Evolutionary conservation across 768 basidiomycete genomes (phyloP).

Genomic region (Pleurotus sapidus): DNA sequence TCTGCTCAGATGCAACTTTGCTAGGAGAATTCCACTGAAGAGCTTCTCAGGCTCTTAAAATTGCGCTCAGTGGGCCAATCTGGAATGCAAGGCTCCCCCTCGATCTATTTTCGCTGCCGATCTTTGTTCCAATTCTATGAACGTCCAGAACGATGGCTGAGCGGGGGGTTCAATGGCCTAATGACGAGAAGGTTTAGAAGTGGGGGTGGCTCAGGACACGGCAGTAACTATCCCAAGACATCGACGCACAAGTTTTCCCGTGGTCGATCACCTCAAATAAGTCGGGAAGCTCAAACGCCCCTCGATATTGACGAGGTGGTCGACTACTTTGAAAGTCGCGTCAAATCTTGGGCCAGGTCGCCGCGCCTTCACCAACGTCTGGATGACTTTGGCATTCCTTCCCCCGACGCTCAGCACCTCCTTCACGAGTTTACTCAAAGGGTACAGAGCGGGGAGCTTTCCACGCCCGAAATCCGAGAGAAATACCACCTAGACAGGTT

Average conservation of each 20-base stretch:
- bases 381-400: constrained; percentile 45
- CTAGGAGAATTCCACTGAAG: too few species aligned
- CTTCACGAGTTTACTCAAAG: constrained; percentile 38
- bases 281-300: not conserved
- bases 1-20: too few species aligned
- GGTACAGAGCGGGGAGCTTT: constrained; percentile 32
- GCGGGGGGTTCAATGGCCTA: not conserved
- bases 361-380: constrained; percentile 36
- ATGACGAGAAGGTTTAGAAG: not conserved
- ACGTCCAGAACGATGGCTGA: constrained; percentile 11
- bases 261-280: not conserved
- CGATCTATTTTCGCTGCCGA: constrained; percentile 16
- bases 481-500: constrained; percentile 45
- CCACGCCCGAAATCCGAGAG: constrained; percentile 20
- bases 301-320: constrained; percentile 19
- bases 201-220: not conserved
- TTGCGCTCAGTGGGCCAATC: not conserved
- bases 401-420: constrained; percentile 32
- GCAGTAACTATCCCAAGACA: not conserved
- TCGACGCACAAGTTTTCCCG: not conserved
- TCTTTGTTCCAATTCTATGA: constrained; percentile 10
- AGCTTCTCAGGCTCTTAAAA: too few species aligned
- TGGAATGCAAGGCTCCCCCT: constrained; percentile 13
- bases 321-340: constrained; percentile 33
- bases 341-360: constrained; percentile 34